Conservation (phyloP, 345 rosid species). For the Kernera saxatilis region DNA sequence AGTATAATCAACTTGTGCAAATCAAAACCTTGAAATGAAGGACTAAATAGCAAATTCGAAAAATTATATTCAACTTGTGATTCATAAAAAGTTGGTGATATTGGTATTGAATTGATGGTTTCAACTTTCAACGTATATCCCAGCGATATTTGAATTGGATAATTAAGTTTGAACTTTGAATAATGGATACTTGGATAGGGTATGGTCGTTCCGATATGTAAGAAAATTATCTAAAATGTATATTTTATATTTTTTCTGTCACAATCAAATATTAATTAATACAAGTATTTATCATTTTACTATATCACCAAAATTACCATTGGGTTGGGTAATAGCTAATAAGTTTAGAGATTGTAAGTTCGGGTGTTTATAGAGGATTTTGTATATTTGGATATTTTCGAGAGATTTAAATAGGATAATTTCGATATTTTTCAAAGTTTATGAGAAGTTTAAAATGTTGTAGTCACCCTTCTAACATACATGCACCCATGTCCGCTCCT, state of each 20-base stretch:
- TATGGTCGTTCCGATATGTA: background rate
- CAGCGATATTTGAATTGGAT: background rate
- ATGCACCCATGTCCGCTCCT: background rate
- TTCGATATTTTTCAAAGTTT: background rate
- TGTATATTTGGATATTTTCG: background rate
- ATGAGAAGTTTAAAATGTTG: background rate
- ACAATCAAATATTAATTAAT: background rate
- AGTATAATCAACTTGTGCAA: background rate
- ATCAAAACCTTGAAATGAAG: background rate
- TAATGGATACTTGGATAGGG: background rate
- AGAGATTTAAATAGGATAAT: background rate
- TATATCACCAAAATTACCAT: background rate
- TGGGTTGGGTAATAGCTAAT: background rate
- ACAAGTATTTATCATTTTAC: background rate
- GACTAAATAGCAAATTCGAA: background rate
- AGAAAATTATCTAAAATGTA: background rate
- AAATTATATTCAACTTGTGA: background rate
- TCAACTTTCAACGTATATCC: constrained; percentile 14
- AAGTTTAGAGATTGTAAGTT: background rate
- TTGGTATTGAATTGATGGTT: constrained; percentile 18
- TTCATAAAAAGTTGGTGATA: constrained; percentile 11
- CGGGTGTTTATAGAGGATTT: background rate
- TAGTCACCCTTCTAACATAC: background rate
- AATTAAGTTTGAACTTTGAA: constrained; percentile 12
- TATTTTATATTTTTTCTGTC: too few species aligned